Base-by-base conservation (phyloP, 2,329 filamentous ascomycete species). In the Xylaria sp. region DNA sequence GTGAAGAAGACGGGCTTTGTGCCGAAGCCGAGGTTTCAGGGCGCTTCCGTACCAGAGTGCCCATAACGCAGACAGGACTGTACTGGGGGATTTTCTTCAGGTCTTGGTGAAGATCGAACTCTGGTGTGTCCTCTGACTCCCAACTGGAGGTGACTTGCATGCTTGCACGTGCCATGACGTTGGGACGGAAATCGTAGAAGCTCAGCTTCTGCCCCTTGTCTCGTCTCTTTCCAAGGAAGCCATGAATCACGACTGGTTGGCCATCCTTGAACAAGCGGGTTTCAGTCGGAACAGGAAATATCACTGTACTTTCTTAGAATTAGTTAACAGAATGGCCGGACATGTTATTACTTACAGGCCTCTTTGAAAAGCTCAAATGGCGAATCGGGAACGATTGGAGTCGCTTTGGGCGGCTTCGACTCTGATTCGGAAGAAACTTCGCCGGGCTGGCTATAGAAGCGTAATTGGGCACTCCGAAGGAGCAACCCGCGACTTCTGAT, bases 171-270 rank as follows among this genome's bases (percentile, higher is more conserved):
- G 3, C 5, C 57, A 54, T 9, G 57, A 66, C 16, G 44, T 57
- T 49, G 42, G 71, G 59, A 16, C 76, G 76, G 19, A 79, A 70
- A 66, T 87, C 81, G 52, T 86, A 86, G 69, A 96, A 96, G 1
- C 83, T 83, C 18, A 95, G 76, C 46, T 82, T 84, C 57, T 86
- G 86, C 34, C 85, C 85, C 19, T 92, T 78, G 67, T 90, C 84
- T 62, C 84, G 82, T 35, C 85, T 81, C 61, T 84, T 84, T 30
- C 85, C 84, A 0, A 96, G 74, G 67, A 92, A 94, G 18, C 92
- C 92, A 71, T 86, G 80, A 0, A 90, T 1, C n/a, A 35, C 48
- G 5, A 89, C 78, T 18, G 75, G 69, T 6, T 77, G 51, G 44
- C 75, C 74, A 4, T 70, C 11, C 30, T 59, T 39, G 48, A 73